phyloP scores from a whole-genome alignment of 2,329 filamentous ascomycete genomes.

The Periconia macrospinosa region DNA sequence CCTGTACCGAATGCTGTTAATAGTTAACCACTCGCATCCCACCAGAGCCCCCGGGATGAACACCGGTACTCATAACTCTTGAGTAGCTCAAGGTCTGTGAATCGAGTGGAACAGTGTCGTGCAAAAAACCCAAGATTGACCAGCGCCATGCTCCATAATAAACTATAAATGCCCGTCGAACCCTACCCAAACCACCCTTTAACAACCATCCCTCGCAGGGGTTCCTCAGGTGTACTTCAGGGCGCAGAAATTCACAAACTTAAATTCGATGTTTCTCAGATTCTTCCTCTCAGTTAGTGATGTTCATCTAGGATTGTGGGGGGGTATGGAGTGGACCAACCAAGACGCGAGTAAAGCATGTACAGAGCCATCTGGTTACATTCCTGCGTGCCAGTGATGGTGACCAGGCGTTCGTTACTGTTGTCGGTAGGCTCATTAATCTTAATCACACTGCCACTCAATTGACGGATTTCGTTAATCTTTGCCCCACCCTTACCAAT shows the following conservation, averaged over 20 bases:
- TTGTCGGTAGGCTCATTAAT: slow-evolving; percentile 99
- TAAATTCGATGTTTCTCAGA: slow-evolving; percentile 73
- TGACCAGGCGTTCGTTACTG: slow-evolving; percentile 96
- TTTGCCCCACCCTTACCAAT: slow-evolving; percentile 98
- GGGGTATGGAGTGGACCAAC: slow-evolving; percentile 62
- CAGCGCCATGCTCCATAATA: slow-evolving; percentile 23
- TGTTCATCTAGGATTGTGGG: slow-evolving; percentile 5
- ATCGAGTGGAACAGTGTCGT: slow-evolving; percentile 6
- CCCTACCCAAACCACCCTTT: not conserved
- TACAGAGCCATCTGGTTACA: slow-evolving; percentile 99
- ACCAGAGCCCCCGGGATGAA: not conserved
- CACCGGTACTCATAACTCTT: not conserved
- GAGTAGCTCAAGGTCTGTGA: not conserved
- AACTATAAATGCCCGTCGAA: slow-evolving; percentile 1
- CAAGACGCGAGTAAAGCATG: slow-evolving; percentile 97
- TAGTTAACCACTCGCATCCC: not conserved
- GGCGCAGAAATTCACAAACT: not conserved
- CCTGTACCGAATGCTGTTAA: not conserved
- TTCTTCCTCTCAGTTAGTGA: slow-evolving; percentile 52
- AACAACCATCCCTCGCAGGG: not conserved
- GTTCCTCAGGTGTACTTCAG: not conserved
- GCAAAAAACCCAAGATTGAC: slow-evolving; percentile 8
- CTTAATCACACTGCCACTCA: slow-evolving; percentile 98
- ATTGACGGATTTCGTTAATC: slow-evolving; percentile 98
- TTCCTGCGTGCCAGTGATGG: slow-evolving; percentile 95